Evolutionary conservation across 495 filamentous ascomycete genomes (phyloP).

Genomic region (Pseudotulostoma volvatum): DNA sequence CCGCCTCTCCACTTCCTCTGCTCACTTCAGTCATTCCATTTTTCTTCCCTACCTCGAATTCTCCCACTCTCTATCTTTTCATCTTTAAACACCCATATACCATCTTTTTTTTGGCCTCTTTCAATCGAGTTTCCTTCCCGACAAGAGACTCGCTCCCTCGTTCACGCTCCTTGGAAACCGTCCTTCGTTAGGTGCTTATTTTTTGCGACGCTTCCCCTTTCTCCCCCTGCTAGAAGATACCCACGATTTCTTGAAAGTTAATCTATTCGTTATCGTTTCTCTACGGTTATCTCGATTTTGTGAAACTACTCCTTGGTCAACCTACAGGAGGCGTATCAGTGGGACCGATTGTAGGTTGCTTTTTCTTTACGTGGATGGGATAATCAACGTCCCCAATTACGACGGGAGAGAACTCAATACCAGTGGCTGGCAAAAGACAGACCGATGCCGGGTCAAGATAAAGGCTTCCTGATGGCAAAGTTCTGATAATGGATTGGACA

Average conservation of each 20-base stretch:
- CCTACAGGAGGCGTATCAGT: background rate
- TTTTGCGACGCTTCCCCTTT: conserved; percentile 3
- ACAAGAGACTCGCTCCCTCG: conserved; percentile 30
- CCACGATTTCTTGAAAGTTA: conserved; percentile 18
- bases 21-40: background rate
- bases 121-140: conserved; percentile 24
- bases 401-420: too few species aligned
- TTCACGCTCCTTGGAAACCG: conserved; percentile 28
- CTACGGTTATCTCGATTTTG: conserved; percentile 20
- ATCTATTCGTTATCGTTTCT: conserved; percentile 13
- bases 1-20: too few species aligned
- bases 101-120: background rate
- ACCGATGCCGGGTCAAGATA: too few species aligned
- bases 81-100: background rate
- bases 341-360: background rate
- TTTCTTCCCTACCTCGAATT: background rate
- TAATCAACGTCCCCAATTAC: too few species aligned
- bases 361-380: background rate
- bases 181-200: conserved; percentile 16
- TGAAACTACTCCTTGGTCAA: conserved; percentile 21
- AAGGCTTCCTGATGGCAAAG: too few species aligned
- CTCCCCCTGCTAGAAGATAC: background rate
- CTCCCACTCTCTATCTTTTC: background rate
- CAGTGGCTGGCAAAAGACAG: too few species aligned
- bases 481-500: background rate